phyloP scores from a whole-genome alignment of 176 grass and related monocot genomes.

The Canna indica region DNA sequence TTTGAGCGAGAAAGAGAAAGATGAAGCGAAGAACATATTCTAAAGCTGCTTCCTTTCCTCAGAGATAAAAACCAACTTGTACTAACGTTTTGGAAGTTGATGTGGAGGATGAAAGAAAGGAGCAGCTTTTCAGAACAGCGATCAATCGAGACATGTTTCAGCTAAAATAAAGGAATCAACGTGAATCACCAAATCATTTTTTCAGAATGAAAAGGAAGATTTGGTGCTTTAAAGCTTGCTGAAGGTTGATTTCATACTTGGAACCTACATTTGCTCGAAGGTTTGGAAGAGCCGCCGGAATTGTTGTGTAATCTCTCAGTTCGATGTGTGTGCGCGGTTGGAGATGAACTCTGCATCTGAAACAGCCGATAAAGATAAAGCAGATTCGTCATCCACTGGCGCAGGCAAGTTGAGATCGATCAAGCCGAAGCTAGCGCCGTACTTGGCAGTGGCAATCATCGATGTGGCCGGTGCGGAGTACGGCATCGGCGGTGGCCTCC shows the following conservation, averaged over 20 bases:
- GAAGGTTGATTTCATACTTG: background rate
- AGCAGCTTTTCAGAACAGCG: background rate
- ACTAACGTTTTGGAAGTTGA: background rate
- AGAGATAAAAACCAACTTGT: too few relatives aligned
- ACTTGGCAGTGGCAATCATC: conserved; percentile 6
- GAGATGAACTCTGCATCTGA: conserved; percentile 53
- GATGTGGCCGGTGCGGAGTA: background rate
- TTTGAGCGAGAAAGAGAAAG: background rate
- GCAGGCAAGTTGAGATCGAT: conserved; percentile 84
- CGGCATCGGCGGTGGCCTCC: background rate
- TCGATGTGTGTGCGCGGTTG: background rate
- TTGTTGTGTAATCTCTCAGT: background rate
- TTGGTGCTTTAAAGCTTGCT: background rate
- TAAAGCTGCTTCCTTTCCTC: background rate
- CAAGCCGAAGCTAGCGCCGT: conserved; percentile 30
- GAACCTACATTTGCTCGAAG: background rate
- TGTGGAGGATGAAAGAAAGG: background rate
- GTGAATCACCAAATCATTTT: background rate
- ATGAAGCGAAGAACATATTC: background rate
- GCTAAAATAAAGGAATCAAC: background rate
- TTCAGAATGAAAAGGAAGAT: too few relatives aligned
- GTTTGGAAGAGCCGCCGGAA: background rate
- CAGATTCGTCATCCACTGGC: conserved; percentile 62
- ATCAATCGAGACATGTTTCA: background rate
- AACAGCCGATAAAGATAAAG: conserved; percentile 85